These are phyloP conservation scores for Cladosporium colombiae DNA, from an alignment of 2,329 filamentous ascomycete genomes.

Conservation along the genomic window DNA sequence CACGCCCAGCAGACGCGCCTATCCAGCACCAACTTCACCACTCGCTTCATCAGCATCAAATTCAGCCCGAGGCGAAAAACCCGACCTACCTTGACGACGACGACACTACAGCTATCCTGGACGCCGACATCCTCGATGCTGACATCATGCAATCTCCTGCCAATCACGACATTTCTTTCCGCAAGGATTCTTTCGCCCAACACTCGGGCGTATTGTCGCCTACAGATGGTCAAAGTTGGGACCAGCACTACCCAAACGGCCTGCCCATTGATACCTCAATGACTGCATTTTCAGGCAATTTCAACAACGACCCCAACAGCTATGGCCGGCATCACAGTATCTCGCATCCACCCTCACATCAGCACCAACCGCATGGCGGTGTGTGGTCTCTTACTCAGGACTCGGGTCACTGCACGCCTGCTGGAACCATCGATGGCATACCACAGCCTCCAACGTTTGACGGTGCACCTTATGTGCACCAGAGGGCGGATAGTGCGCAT, in stretches of 20 bases:
- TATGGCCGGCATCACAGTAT: conserved; percentile 22
- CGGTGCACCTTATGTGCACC: conserved; percentile 26
- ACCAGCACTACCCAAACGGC: conserved; percentile 30
- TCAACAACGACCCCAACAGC: conserved; percentile 18
- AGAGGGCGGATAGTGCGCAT: conserved; percentile 32
- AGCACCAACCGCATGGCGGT: conserved; percentile 49
- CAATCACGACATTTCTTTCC: conserved; percentile 25
- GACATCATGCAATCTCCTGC: conserved; percentile 37
- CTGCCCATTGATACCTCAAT: conserved; percentile 27
- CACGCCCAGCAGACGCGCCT: conserved; percentile 17
- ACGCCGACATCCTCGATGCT: conserved; percentile 20
- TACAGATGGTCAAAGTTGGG: conserved; percentile 34
- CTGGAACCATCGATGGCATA: conserved; percentile 68
- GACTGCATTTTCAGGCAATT: conserved; percentile 21
- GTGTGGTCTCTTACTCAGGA: conserved; percentile 63
- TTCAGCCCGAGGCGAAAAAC: conserved; percentile 8
- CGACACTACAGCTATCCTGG: conserved; percentile 16
- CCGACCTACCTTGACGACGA: conserved; percentile 10
- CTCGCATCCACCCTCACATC: conserved; percentile 18
- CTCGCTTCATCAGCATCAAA: conserved; percentile 9
- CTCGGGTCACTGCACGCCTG: conserved; percentile 73
- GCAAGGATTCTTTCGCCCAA: conserved; percentile 38
- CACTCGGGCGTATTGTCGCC: conserved; percentile 37
- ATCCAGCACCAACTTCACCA: conserved; percentile 4
- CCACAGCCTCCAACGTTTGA: conserved; percentile 46